Evolutionary conservation across 495 filamentous ascomycete species (phyloP), one percentile per base, ranked within the genome.

Genomic region (Friedmanniomyces endolithicus): DNA sequence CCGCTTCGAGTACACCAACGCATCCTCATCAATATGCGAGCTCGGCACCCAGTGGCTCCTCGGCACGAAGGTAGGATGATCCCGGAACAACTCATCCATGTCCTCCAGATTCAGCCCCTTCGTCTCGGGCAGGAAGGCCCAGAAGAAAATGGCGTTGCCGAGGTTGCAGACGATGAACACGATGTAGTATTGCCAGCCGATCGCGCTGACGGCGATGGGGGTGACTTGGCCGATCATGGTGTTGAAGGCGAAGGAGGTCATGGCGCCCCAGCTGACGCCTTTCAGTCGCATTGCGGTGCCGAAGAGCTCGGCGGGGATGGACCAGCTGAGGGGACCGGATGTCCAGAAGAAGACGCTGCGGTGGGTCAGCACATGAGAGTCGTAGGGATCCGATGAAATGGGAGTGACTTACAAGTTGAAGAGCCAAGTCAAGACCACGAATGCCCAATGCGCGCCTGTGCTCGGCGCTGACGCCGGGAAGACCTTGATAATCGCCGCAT

Each of bases 61-160:
- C 7, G 63, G 63, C 43, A 65, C 57, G 45, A 65, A 64, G 8
- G 47, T 46, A 12, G 63, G 63, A 19, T 52, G 41, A 17, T 65
- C 61, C 6, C 56, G 47, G 53, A 70, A 70, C 11, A 70, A 52
- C 46, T 70, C 67, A 52, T 70, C 61, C 57, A 55, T 59, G 33
- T 40, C 33, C 19, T 70, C 67, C 40, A 70, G 55, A 27, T 61
- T 65, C n/a, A 70, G 52, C 4, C 63, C 56, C 45, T 70, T 70
- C 23, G 66, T 68, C 56, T 70, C 67, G 1, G 67, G 67, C 27
- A 67, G 56, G 46, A 67, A 63, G 46, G 62, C 65, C 61, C 65
- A 65, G 44, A 64, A 66, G 62, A 68, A 71, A 40, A 68, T 20
- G 7, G 58, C 63, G 48, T 64, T 66, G 1, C 50, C 59, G 22